phyloP scores from a whole-genome alignment of 768 basidiomycete genomes.

The Punctularia strigosozonata region DNA sequence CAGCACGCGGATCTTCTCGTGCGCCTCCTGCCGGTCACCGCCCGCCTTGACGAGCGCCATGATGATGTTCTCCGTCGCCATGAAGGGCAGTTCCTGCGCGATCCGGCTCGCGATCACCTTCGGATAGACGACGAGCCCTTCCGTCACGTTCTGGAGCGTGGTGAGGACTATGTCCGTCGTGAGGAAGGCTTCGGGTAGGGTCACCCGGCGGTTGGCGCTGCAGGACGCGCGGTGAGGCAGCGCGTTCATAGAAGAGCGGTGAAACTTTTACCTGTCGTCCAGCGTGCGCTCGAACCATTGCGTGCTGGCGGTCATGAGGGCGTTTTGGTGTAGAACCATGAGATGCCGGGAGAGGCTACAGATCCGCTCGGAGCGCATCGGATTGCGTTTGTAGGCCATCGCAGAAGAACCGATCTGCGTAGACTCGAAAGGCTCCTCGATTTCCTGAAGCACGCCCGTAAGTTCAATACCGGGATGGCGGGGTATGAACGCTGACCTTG shows the following conservation, averaged over 20 bases:
- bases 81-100: slow-evolving; percentile 92
- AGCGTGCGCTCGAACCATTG: slow-evolving; percentile 99
- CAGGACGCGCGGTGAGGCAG: not conserved
- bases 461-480: too few species aligned
- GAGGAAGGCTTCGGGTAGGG: slow-evolving; percentile 92
- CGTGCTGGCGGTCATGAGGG: slow-evolving; percentile 85
- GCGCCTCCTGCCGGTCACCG: slow-evolving; percentile 92
- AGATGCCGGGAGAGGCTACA: slow-evolving; percentile 94
- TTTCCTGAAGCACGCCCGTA: slow-evolving; percentile 41
- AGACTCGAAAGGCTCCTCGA: slow-evolving; percentile 98
- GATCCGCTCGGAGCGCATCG: slow-evolving; percentile 96
- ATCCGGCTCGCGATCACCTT: slow-evolving; percentile 90
- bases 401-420: slow-evolving; percentile 96
- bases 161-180: slow-evolving; percentile 95
- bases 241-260: slow-evolving; percentile 1
- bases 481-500: slow-evolving; percentile 37
- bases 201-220: slow-evolving; percentile 93
- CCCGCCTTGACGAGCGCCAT: slow-evolving; percentile 96
- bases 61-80: slow-evolving; percentile 99
- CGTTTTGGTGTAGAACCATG: slow-evolving; percentile 93
- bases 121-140: slow-evolving; percentile 99
- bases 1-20: slow-evolving; percentile 90
- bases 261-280: slow-evolving; percentile 66
- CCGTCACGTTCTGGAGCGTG: slow-evolving; percentile 92
- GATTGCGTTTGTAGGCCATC: slow-evolving; percentile 99